These are phyloP conservation scores for Tetrapisispora arboricola DNA, from an alignment of 805 yeast genomes.

Conservation along the genomic window DNA sequence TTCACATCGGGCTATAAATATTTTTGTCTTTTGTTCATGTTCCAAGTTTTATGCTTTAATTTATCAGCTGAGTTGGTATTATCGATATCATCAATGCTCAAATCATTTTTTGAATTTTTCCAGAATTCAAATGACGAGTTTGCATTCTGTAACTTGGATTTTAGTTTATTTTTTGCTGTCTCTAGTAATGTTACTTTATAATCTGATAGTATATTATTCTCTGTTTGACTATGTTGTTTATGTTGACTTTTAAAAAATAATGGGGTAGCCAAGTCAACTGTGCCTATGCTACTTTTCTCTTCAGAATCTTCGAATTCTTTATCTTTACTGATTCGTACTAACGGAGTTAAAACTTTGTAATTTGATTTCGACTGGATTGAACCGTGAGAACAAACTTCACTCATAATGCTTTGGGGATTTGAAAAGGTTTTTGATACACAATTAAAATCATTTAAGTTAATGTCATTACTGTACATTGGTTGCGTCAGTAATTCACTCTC, in stretches of 20 bases:
- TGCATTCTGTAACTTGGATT: not conserved
- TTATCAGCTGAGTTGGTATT: too few species aligned
- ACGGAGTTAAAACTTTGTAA: slow-evolving; percentile 2
- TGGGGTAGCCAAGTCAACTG: not conserved
- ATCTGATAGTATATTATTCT: not conserved
- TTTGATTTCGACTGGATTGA: not conserved
- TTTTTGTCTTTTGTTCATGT: slow-evolving; percentile 1
- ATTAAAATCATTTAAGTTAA: not conserved
- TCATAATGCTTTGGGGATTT: not conserved
- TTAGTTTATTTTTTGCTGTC: not conserved
- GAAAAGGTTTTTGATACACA: not conserved
- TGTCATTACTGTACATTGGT: not conserved
- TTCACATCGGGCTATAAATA: too few species aligned
- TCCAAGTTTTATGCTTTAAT: not conserved
- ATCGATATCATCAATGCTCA: not conserved
- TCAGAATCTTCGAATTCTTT: not conserved
- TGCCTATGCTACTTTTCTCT: not conserved
- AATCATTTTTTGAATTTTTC: not conserved
- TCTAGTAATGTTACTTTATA: not conserved
- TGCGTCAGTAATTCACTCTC: not conserved
- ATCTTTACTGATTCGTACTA: not conserved
- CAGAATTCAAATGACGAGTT: not conserved
- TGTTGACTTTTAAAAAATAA: not conserved
- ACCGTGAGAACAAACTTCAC: not conserved
- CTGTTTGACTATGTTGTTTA: not conserved